Percentiles rank a stretch among this genome's conserved stretches.
These are phyloP conservation scores for Tuber aestivum DNA, from an alignment of 495 filamentous ascomycete species.

Conservation along the genomic window DNA sequence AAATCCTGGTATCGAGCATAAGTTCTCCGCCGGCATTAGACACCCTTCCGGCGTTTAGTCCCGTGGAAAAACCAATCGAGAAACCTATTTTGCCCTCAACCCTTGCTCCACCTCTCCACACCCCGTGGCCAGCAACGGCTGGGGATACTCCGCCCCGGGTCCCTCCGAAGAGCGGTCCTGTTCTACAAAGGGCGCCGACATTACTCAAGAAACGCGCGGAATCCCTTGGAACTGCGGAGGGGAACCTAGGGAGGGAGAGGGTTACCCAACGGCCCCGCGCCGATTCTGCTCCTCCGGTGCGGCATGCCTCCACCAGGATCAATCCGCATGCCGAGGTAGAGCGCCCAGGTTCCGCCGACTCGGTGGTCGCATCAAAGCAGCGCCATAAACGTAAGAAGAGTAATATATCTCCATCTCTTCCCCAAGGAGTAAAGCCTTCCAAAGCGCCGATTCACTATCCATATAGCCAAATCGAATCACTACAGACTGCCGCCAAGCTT, in stretches of 20 bases:
- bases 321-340: constrained; percentile 41
- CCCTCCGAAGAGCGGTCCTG: constrained; percentile 27
- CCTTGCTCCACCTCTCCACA: constrained; percentile 25
- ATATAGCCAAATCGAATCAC: constrained; percentile 49
- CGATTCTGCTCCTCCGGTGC: constrained; percentile 27
- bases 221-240: not conserved
- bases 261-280: constrained; percentile 24
- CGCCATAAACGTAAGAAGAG: constrained; percentile 48
- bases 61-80: constrained; percentile 32
- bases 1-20: constrained; percentile 36
- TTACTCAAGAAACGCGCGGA: constrained; percentile 14
- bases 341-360: constrained; percentile 43
- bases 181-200: constrained; percentile 17
- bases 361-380: constrained; percentile 43
- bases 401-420: constrained; percentile 45
- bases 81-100: constrained; percentile 25
- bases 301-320: constrained; percentile 21
- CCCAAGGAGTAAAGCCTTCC: constrained; percentile 52
- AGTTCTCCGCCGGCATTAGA: constrained; percentile 11
- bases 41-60: constrained; percentile 17
- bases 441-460: constrained; percentile 50
- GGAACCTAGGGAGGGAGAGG: constrained; percentile 14
- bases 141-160: constrained; percentile 23
- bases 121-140: constrained; percentile 22
- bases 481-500: constrained; percentile 58